Percentiles rank a stretch among this genome's conserved stretches.
Conservation (phyloP, 441 rosid genomes). For the Arabidopsis hybrid region DNA sequence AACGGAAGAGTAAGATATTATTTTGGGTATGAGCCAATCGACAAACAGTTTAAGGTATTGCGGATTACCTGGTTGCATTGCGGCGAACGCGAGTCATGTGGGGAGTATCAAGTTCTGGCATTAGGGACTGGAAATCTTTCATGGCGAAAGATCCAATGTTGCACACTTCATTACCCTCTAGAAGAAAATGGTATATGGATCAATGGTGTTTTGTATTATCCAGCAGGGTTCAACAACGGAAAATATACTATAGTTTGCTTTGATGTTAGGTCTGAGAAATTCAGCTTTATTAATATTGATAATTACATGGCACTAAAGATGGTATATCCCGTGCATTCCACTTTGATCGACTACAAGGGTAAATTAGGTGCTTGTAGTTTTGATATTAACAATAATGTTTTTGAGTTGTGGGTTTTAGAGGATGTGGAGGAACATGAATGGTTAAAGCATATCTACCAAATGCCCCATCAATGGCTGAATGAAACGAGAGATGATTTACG, state of each 20-base stretch:
- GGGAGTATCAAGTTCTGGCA: not conserved
- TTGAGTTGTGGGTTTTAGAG: not conserved
- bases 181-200: not conserved
- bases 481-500: no score
- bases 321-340: not conserved
- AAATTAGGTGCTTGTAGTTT: not conserved
- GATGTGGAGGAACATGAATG: not conserved
- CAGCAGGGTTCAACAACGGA: no score
- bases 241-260: not conserved
- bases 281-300: no score
- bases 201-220: not conserved
- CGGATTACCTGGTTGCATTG: not conserved
- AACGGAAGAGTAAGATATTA: not conserved
- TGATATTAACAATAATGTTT: no score
- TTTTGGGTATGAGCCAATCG: conserved; percentile 18
- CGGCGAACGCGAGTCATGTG: not conserved
- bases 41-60: not conserved
- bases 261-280: not conserved
- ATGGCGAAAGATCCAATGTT: not conserved
- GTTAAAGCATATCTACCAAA: not conserved
- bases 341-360: not conserved
- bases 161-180: not conserved
- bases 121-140: not conserved
- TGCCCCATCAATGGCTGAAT: not conserved
- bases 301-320: not conserved